Evolutionary conservation across 805 yeast genomes (phyloP).

Genomic region (Candida oleophila): DNA sequence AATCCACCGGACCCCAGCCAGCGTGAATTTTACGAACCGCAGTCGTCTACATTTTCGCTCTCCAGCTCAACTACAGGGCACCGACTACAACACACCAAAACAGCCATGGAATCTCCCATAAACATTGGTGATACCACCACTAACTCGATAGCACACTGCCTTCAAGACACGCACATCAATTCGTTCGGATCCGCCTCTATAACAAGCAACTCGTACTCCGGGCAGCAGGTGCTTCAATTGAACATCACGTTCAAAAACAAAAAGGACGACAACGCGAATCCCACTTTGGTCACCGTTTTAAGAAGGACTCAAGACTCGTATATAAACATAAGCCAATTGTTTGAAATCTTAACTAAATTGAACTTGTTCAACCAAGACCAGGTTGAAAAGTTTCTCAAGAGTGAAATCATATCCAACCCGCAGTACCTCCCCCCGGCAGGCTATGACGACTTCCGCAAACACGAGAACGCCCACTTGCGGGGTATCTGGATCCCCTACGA

Average conservation of each 20-base stretch:
- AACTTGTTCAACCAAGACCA: constrained; percentile 24
- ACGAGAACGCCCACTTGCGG: constrained; percentile 23
- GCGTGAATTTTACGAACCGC: too few relatives aligned
- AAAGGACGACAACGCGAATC: not conserved
- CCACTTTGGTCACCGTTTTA: constrained; percentile 22
- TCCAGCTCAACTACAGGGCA: too few relatives aligned
- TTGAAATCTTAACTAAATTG: constrained; percentile 30
- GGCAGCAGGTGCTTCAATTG: constrained; percentile 37
- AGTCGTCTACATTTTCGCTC: too few relatives aligned
- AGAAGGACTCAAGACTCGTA: constrained; percentile 44
- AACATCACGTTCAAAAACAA: constrained; percentile 11
- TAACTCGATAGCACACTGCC: constrained; percentile 33
- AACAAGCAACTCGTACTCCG: constrained; percentile 32
- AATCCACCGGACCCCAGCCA: too few relatives aligned
- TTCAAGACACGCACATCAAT: constrained; percentile 34
- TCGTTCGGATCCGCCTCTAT: constrained; percentile 17
- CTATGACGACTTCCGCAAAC: constrained; percentile 28
- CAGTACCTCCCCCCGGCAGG: constrained; percentile 24
- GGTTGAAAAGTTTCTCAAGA: constrained; percentile 27
- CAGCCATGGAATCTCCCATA: constrained; percentile 43
- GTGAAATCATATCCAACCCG: constrained; percentile 32
- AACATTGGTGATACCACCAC: constrained; percentile 42
- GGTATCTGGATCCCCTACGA: constrained; percentile 47
- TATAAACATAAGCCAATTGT: constrained; percentile 37
- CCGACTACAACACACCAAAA: too few relatives aligned